phyloP scores from a whole-genome alignment of 1,284 basidiomycete species.

The Austroboletus novae-zelandiae region DNA sequence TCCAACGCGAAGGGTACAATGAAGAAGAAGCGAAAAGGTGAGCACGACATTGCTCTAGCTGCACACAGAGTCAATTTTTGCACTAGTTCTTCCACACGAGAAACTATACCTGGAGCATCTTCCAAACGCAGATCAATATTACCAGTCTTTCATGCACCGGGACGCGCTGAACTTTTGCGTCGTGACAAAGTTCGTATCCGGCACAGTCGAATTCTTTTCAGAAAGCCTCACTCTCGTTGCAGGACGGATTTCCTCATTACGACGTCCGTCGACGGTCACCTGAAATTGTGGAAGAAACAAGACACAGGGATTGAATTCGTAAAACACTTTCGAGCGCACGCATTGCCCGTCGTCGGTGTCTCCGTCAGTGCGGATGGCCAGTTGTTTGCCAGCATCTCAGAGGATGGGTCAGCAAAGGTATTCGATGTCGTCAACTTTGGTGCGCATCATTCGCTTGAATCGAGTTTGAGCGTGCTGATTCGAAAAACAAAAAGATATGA shows the following conservation, averaged over 20 bases:
- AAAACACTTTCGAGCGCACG: conserved; percentile 91
- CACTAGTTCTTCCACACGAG: conserved; percentile 68
- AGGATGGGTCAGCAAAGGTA: conserved; percentile 85
- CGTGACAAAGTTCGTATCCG: conserved; percentile 68
- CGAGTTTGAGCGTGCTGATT: background rate
- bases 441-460: conserved; percentile 31
- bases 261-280: conserved; percentile 91
- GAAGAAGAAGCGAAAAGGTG: conserved; percentile 77
- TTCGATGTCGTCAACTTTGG: conserved; percentile 98
- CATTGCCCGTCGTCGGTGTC: conserved; percentile 77
- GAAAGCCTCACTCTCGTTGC: background rate
- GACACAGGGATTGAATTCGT: conserved; percentile 90
- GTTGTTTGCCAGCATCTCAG: conserved; percentile 86
- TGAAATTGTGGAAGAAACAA: conserved; percentile 99
- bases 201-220: background rate
- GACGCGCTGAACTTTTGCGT: conserved; percentile 88
- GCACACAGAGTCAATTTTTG: conserved; percentile 33
- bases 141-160: conserved; percentile 98
- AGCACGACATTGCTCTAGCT: conserved; percentile 28
- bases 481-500: conserved; percentile 73
- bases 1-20: conserved; percentile 36
- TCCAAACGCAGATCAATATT: conserved; percentile 91
- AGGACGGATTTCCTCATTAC: conserved; percentile 94
- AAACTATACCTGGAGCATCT: conserved; percentile 89
- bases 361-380: conserved; percentile 92